Evolutionary conservation across 169 alveolate species (phyloP).

Genomic region (Cryptosporidium meleagridis): DNA sequence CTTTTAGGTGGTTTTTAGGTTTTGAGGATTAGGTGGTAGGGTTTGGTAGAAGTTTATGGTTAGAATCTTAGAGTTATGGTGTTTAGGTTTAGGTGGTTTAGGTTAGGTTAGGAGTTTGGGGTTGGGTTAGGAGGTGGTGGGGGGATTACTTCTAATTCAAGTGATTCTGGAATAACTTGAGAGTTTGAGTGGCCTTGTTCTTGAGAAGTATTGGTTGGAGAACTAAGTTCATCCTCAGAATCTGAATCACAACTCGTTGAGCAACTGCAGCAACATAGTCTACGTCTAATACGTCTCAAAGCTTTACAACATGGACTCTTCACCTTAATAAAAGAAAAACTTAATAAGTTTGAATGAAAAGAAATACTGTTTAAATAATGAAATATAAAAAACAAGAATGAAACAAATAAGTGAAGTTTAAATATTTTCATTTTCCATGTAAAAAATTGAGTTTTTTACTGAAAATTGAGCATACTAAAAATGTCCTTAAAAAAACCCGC

Average conservation of each 20-base stretch:
- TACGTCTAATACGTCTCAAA: not conserved
- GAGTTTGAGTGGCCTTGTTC: not conserved
- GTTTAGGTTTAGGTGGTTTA: too few relatives aligned
- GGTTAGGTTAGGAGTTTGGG: too few relatives aligned
- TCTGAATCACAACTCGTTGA: not conserved
- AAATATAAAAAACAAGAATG: not conserved
- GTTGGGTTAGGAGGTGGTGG: constrained; percentile 6
- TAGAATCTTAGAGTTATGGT: too few relatives aligned
- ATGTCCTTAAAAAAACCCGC: too few relatives aligned
- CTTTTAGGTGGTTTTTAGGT: too few relatives aligned
- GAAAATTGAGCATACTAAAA: too few relatives aligned
- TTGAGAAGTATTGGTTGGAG: not conserved
- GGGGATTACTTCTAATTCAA: not conserved
- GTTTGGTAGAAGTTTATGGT: too few relatives aligned
- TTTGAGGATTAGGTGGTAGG: too few relatives aligned
- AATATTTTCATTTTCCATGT: not conserved
- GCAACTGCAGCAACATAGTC: not conserved
- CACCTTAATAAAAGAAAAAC: not conserved
- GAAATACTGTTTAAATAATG: not conserved
- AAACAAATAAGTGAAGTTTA: not conserved
- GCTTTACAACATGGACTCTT: not conserved
- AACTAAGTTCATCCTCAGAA: not conserved
- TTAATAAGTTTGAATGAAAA: not conserved
- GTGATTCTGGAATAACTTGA: not conserved
- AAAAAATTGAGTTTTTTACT: too few relatives aligned